Evolutionary conservation across 1,284 basidiomycete species (phyloP).

Genomic region (Naganishia sp.): DNA sequence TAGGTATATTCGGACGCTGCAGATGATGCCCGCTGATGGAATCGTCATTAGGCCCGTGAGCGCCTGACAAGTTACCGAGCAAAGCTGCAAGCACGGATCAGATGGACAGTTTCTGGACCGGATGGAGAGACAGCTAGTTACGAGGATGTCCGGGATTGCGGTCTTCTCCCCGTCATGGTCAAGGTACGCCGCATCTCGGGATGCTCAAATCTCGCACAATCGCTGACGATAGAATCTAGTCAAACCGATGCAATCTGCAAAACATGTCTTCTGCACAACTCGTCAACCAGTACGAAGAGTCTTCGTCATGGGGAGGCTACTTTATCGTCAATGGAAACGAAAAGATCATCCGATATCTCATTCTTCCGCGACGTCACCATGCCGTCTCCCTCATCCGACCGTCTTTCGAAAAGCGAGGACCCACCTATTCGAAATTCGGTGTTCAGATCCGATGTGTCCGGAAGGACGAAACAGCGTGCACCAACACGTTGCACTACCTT

Average conservation of each 20-base stretch:
- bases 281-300: conserved; percentile 88
- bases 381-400: conserved; percentile 74
- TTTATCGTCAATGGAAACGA: conserved; percentile 99
- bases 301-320: conserved; percentile 98
- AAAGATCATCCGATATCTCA: conserved; percentile 88
- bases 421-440: conserved; percentile 90
- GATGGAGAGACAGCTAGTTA: conserved; percentile 57
- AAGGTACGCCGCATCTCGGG: conserved; percentile 63
- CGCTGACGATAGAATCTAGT: conserved; percentile 57
- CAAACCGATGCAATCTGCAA: conserved; percentile 88
- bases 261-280: conserved; percentile 82
- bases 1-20: conserved; percentile 48
- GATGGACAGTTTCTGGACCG: conserved; percentile 77
- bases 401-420: conserved; percentile 78
- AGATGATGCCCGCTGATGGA: conserved; percentile 6
- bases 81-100: conserved; percentile 83
- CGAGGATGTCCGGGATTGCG: conserved; percentile 81
- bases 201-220: background rate
- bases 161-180: conserved; percentile 94
- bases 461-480: conserved; percentile 84
- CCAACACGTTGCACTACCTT: conserved; percentile 96
- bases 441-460: conserved; percentile 95
- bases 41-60: conserved; percentile 74
- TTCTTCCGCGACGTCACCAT: conserved; percentile 70
- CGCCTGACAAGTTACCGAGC: conserved; percentile 88